Percentiles rank a stretch among this genome's conserved stretches.
phyloP scores from a whole-genome alignment of 2,329 filamentous ascomycete genomes.

The Fusarium sambucinum region DNA sequence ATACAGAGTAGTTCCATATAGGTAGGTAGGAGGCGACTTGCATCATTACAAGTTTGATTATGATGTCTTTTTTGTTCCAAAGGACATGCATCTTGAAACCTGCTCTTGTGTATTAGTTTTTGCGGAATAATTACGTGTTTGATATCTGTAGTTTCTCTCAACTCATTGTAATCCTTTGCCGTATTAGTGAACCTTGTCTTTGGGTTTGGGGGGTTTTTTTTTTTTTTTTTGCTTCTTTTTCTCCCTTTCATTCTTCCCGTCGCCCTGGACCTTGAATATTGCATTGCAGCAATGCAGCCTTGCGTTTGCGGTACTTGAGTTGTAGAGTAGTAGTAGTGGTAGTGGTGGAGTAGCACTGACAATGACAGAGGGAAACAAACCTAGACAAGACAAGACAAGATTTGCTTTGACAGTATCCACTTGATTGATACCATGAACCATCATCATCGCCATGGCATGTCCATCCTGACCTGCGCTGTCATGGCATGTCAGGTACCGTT shows the following conservation, averaged over 20 bases:
- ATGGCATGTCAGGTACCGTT: not conserved
- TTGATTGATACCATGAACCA: conserved; percentile 23
- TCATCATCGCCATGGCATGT: conserved; percentile 2
- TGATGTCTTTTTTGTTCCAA: not conserved
- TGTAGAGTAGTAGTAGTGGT: not conserved
- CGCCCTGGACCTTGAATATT: conserved; percentile 3
- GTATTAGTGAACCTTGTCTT: conserved; percentile 22
- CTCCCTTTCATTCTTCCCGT: conserved; percentile 3
- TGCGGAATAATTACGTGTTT: conserved; percentile 2
- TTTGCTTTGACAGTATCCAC: conserved; percentile 27
- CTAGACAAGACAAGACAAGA: conserved; percentile 13
- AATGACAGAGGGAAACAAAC: conserved; percentile 16
- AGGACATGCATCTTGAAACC: conserved; percentile 10
- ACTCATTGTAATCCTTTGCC: not conserved
- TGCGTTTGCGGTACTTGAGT: not conserved
- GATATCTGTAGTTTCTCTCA: conserved; percentile 1
- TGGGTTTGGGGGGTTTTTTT: not conserved
- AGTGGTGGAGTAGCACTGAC: not conserved
- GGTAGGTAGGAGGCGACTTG: not conserved
- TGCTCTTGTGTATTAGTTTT: not conserved
- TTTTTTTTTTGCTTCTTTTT: not conserved
- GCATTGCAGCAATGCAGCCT: too few relatives aligned
- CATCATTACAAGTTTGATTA: not conserved
- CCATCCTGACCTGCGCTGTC: conserved; percentile 6
- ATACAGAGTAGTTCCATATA: not conserved